Evolutionary conservation across 306 rosid genomes (phyloP).

Genomic region (Acacia confusa): DNA sequence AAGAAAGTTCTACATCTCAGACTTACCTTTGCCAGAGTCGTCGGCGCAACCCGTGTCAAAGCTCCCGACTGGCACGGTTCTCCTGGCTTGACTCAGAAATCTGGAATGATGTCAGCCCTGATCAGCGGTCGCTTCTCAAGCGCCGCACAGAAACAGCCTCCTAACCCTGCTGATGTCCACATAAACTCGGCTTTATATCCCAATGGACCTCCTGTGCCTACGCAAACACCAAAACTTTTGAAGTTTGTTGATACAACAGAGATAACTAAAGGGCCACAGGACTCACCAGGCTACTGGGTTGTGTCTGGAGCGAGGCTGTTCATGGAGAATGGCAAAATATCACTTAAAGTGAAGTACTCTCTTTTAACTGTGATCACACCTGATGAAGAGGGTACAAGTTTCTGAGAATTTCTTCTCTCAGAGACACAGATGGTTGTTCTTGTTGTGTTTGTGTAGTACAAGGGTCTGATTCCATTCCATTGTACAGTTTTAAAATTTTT

Average conservation of each 20-base stretch:
- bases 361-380: conserved; percentile 62
- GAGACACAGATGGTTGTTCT: conserved; percentile 37
- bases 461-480: conserved; percentile 34
- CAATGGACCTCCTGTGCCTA: conserved; percentile 75
- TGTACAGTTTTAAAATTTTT: conserved; percentile 38
- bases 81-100: conserved; percentile 71
- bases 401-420: conserved; percentile 22
- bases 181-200: conserved; percentile 86
- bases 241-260: conserved; percentile 87
- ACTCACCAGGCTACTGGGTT: conserved; percentile 86
- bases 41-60: conserved; percentile 39
- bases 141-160: conserved; percentile 64
- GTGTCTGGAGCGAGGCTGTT: conserved; percentile 82
- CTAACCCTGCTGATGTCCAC: conserved; percentile 65
- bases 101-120: conserved; percentile 77
- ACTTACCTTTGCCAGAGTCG: conserved; percentile 60
- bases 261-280: conserved; percentile 95
- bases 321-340: conserved; percentile 79
- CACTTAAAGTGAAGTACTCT: conserved; percentile 75
- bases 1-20: conserved; percentile 72
- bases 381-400: conserved; percentile 57
- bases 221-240: conserved; percentile 71
- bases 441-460: conserved; percentile 32
- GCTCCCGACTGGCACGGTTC: conserved; percentile 68
- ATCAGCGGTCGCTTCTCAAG: conserved; percentile 72